Evolutionary conservation across 352 stramenopile species (phyloP), one percentile per base, ranked within the genome.

Genomic region (Phytophthora fragariaefolia): DNA sequence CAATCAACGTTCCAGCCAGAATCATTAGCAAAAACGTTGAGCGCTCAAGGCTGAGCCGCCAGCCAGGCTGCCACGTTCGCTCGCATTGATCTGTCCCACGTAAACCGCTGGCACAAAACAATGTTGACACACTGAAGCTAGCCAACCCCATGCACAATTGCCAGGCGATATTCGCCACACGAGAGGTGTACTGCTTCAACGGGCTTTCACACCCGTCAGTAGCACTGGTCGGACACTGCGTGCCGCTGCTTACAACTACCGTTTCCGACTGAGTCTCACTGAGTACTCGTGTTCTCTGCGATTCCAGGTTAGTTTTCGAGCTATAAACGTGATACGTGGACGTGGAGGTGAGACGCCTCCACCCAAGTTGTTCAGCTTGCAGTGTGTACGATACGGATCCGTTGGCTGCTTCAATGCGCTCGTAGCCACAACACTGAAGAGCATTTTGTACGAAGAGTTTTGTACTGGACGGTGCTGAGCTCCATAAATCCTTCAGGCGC

Each of bases 401-500:
- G 27, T 84, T 87, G 9, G 49, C 32, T 1, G 60, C 40, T 22
- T 64, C 38, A 38, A 77, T 6, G 6, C 67, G 65, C 3, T 79
- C 68, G 18, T 75, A 88, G 6, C 81, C 81, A 52, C 81, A 90
- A 34, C 81, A 90, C 4, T 46, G 49, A 30, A 83, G 73, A 4
- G 68, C 60, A 43, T 90, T 83, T 36, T 90, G 81, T 22, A 82
- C 65, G 36, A 88, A 85, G 9, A 70, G 26, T 28, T 87, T 83
- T 3, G 78, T 75, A 20, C 56, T 47, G 0, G 79, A 70, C 2
- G 69, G 51, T 1, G 78, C 71, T 8, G 47, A 51, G 38, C 34
- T 65, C 78, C 78, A 85, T 1, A 80, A 26, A 43, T 75, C 36
- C 17, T 67, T 67, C 20, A 74, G 52, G 8, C 67, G 67, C 20